Evolutionary conservation across 2,329 filamentous ascomycete genomes (phyloP), one percentile per base, ranked within the genome.

Genomic region (Blumeriella jaapii): DNA sequence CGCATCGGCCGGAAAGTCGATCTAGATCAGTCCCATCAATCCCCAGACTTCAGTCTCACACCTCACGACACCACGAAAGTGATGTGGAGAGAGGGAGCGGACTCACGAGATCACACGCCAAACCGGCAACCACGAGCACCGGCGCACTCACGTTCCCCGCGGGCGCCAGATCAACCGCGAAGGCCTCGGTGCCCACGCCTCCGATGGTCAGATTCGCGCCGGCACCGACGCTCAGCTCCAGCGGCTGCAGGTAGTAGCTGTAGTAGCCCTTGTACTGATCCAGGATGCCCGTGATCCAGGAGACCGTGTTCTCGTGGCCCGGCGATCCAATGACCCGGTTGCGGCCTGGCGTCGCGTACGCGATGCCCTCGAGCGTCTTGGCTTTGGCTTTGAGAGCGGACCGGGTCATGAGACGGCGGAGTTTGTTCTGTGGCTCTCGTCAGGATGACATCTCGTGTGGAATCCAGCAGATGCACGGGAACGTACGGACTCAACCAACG

Each of bases 1-100:
- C 5, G 79, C 59, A 10, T 39, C 38, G 1, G 17, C 12, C 3
- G 79, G 71, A 52, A 72, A 86, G 56, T 86, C 78, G 5, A 63
- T 24, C 44, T 47, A 9, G 16, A 28, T n/a, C n/a, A n/a, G n/a
- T n/a, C n/a, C n/a, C n/a, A n/a, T n/a, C n/a, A n/a, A n/a, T n/a
- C n/a, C n/a, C n/a, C n/a, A n/a, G n/a, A n/a, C n/a, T n/a, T n/a
- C n/a, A n/a, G n/a, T n/a, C n/a, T n/a, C n/a, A n/a, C n/a, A n/a
- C n/a, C n/a, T n/a, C n/a, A n/a, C n/a, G n/a, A n/a, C n/a, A n/a
- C n/a, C n/a, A n/a, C n/a, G n/a, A n/a, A n/a, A n/a, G n/a, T n/a
- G n/a, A 6, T 17, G 10, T 11, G 23, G 4, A 13, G 18, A n/a
- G 7, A 9, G 5, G 9, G 9, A 7, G 12, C 9, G 26, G 12